Base-by-base conservation (phyloP, 106 monocot genomes). In the Chionographis japonica region DNA sequence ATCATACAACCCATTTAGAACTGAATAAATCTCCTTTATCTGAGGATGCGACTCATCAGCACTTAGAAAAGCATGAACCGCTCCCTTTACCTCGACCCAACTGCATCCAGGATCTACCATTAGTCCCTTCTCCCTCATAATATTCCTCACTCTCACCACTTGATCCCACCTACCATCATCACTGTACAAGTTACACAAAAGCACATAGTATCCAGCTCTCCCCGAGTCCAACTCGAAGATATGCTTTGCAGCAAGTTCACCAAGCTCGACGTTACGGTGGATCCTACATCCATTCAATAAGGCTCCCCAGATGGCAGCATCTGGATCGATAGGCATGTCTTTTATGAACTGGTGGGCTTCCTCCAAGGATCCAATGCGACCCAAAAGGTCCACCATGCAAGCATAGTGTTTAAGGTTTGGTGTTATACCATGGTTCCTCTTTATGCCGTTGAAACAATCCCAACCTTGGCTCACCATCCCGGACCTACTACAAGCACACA, bases 271-370 rank as follows among this genome's bases (percentile, higher is more conserved):
- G 20, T 77, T 36, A 18, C 60, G 71, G 51, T 97, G 84, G 6
- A 92, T 87, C 60, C 86, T 66, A 72, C 97, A 97, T 13, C 81
- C 97, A 76, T 92, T 89, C 46, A 97, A 72, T 70, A 97, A 79
- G 8, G 92, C 92, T 41, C 92, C 86, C 89, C 92, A 97, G 3
- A 97, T 77, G 2, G 86, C 86, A 58, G 73, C 78, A 79, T 92
- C 89, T 2, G 92, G 92, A 53, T 80, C 49, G 8, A 92, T 67
- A 18, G 89, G 92, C 92, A 97, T 89, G 27, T 82, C 74, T 61
- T 77, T 66, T 14, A 92, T 83, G 57, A 92, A 81, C 7, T 68
- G 52, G 36, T 78, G 71, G 0, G 97, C 97, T 71, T 92, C 78
- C 54, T 80, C 76, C 58, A 97, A 79, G 51, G 36, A 65, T 11